phyloP scores from a whole-genome alignment of 73 alveolate genomes.

The Stentor coeruleus region DNA sequence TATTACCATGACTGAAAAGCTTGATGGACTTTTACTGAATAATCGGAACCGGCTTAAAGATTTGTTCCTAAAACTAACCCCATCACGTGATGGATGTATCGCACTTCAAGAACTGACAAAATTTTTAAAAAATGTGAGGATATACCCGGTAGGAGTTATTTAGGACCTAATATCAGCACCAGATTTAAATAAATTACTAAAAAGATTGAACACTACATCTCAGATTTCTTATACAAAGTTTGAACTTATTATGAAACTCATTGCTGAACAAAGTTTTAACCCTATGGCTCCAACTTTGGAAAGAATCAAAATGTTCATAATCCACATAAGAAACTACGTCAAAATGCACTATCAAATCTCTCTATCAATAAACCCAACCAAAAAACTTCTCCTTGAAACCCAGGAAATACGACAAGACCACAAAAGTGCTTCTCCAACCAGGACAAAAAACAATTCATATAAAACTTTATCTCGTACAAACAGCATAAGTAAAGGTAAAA shows the following conservation, averaged over 20 bases:
- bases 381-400: not conserved
- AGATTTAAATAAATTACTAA: not conserved
- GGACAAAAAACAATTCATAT: not conserved
- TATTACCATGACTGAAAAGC: not conserved
- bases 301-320: not conserved
- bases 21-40: not conserved
- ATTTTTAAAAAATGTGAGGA: not conserved
- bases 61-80: not conserved
- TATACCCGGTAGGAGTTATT: not conserved
- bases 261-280: not conserved
- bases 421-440: not conserved
- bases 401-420: not conserved
- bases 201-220: not conserved
- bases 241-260: not conserved
- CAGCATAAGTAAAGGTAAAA: not conserved
- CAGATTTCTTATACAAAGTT: not conserved
- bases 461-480: not conserved
- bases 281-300: not conserved
- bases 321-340: conserved; percentile 1
- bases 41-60: conserved; percentile 1
- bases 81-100: not conserved
- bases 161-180: conserved; percentile 5
- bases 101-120: not conserved
- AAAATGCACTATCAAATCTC: conserved; percentile 3
- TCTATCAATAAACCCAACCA: not conserved